Base-by-base conservation (phyloP, 768 basidiomycete genomes). In the Podaxis carcinomalis region DNA sequence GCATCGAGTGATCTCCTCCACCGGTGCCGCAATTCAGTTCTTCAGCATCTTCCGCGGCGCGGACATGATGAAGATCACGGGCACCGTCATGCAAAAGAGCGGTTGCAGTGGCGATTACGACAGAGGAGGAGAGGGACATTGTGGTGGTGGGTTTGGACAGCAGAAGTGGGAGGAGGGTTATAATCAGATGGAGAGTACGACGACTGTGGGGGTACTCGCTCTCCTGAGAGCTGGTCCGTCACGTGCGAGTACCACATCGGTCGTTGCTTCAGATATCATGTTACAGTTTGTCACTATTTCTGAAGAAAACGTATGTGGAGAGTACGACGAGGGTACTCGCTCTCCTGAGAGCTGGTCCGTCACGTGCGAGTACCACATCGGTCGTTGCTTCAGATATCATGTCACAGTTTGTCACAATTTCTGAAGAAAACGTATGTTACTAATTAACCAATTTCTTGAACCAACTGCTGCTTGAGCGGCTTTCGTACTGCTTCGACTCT, bases 11-110 rank as follows among this genome's bases (percentile, higher is more conserved):
- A 19, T 77, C 75, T n/a, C 83, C 83, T 32, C 83, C 81, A 16
- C 82, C 82, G 5, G 72, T 67, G 49, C 80, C 80, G 70, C 88
- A 90, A 50, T 74, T 74, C 51, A 71, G 57, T n/a, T 61, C 63
- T n/a, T 64, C 70, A 28, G 61, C 60, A 32, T 47, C 65, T 47
- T 42, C 32, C 13, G 10, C 13, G 19, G 47, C 19, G 21, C 11
- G 13, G 47, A 19, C 42, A 9, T 44, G n/a, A 44, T 7, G 7
- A 32, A 32, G 32, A 9, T 16, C n/a, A 44, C 14, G 16, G 2
- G 42, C 19, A 19, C 19, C 7, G 42, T 44, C 21, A 19, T 44
- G 19, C 19, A 44, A 16, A 44, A 44, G 42, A 9, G 47, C 47
- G 23, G 47, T 49, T 49, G 47, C 47, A 52, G 56, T 52, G 7